Percentiles rank a stretch among this genome's conserved stretches.
phyloP scores from a whole-genome alignment of 441 rosid genomes.

The Capsella rubella region DNA sequence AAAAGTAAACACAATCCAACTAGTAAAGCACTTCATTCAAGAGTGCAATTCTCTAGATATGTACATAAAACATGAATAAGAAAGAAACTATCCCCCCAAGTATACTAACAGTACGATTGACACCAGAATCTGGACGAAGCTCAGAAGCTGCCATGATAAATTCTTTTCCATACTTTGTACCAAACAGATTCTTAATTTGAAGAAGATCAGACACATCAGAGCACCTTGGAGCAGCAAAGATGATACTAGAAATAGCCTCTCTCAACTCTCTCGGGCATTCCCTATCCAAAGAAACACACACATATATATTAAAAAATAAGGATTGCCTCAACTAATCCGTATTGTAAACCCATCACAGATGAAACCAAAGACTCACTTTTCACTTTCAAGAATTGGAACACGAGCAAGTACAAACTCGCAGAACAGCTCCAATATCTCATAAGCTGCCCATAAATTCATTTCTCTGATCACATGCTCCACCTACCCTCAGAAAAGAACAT shows the following conservation, averaged over 20 bases:
- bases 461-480: conserved; percentile 94
- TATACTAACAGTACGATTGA: conserved; percentile 85
- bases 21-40: conserved; percentile 1
- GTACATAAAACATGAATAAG: conserved; percentile 17
- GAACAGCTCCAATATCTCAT: conserved; percentile 83
- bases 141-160: conserved; percentile 75
- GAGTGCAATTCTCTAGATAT: not conserved
- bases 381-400: conserved; percentile 76
- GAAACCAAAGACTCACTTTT: conserved; percentile 57
- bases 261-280: conserved; percentile 89
- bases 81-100: conserved; percentile 26
- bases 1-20: conserved; percentile 14
- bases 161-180: conserved; percentile 77
- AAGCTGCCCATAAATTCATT: conserved; percentile 80
- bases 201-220: conserved; percentile 92
- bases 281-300: conserved; percentile 48
- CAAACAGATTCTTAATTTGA: conserved; percentile 76
- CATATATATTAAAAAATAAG: not conserved
- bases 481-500: conserved; percentile 45
- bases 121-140: conserved; percentile 92
- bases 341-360: not conserved
- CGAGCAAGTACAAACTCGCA: conserved; percentile 92
- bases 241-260: conserved; percentile 91
- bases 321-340: too few species aligned
- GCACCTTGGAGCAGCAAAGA: conserved; percentile 94